Evolutionary conservation across 2,329 filamentous ascomycete genomes (phyloP).

Genomic region (Paracoccidioides lutzii): DNA sequence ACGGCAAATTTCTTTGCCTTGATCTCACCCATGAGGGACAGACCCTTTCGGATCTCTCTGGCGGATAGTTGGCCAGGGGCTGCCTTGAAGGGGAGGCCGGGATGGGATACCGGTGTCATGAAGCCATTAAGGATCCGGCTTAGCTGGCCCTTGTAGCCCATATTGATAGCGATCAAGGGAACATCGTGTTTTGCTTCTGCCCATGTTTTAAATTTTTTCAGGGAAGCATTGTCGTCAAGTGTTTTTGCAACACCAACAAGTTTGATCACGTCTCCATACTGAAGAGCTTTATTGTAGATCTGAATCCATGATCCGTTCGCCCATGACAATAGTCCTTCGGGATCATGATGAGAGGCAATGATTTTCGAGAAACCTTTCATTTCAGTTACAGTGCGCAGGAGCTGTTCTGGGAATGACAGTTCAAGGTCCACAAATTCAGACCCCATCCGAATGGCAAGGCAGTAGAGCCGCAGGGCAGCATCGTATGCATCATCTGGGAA

Average conservation of each 20-base stretch:
- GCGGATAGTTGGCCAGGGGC: slow-evolving; percentile 90
- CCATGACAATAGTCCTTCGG: slow-evolving; percentile 67
- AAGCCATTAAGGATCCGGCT: slow-evolving; percentile 84
- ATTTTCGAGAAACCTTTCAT: slow-evolving; percentile 64
- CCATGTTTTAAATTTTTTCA: slow-evolving; percentile 67
- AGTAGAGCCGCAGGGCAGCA: slow-evolving; percentile 63
- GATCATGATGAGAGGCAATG: slow-evolving; percentile 93
- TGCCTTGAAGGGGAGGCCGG: slow-evolving; percentile 77
- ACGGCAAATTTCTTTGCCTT: slow-evolving; percentile 66
- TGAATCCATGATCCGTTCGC: slow-evolving; percentile 82
- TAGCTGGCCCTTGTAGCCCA: slow-evolving; percentile 76
- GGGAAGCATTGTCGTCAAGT: slow-evolving; percentile 74
- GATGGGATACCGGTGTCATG: slow-evolving; percentile 88
- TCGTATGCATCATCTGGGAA: slow-evolving; percentile 67
- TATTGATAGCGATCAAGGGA: slow-evolving; percentile 92
- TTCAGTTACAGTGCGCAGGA: slow-evolving; percentile 56
- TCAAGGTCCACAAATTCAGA: slow-evolving; percentile 91
- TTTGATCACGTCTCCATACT: slow-evolving; percentile 89
- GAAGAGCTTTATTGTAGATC: slow-evolving; percentile 77
- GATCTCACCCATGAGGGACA: slow-evolving; percentile 69
- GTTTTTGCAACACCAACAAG: slow-evolving; percentile 68
- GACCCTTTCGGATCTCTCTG: slow-evolving; percentile 66
- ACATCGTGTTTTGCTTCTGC: slow-evolving; percentile 60
- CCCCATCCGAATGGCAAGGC: slow-evolving; percentile 64
- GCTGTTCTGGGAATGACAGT: slow-evolving; percentile 66